These are phyloP conservation scores for Rhodotorula sp. DNA, from an alignment of 1,284 basidiomycete genomes.

Conservation along the genomic window DNA sequence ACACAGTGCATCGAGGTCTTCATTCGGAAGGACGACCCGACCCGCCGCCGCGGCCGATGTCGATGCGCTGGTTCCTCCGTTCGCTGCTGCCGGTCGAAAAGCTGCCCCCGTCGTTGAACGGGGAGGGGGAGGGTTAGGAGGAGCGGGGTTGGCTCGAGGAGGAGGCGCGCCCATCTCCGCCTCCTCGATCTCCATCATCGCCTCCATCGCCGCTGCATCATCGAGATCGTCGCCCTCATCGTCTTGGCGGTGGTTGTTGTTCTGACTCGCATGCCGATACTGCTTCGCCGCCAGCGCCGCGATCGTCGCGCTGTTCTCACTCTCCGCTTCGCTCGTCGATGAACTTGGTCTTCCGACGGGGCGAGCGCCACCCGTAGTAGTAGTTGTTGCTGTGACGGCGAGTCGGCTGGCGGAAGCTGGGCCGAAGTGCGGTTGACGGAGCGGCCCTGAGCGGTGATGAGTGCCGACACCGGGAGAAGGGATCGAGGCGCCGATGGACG, in stretches of 20 bases:
- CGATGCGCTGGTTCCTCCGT: background rate
- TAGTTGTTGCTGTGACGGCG: background rate
- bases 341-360: slow-evolving; percentile 2
- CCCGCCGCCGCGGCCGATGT: background rate
- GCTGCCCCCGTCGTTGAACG: background rate
- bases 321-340: slow-evolving; percentile 14
- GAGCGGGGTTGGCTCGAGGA: no score
- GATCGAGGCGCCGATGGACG: background rate
- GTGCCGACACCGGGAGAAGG: background rate
- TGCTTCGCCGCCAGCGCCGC: slow-evolving; percentile 5
- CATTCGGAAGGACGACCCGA: background rate
- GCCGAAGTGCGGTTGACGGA: background rate
- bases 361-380: background rate
- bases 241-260: background rate
- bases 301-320: slow-evolving; percentile 23
- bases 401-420: background rate
- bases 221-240: background rate
- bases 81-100: no score
- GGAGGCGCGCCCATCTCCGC: no score
- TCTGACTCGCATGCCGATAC: background rate
- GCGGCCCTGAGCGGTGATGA: background rate
- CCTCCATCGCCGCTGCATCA: background rate
- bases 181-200: no score
- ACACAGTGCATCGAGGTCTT: background rate
- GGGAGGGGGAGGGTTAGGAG: background rate